phyloP scores from a whole-genome alignment of 371 early-diverging fungal genomes.

The Circinella umbellata region DNA sequence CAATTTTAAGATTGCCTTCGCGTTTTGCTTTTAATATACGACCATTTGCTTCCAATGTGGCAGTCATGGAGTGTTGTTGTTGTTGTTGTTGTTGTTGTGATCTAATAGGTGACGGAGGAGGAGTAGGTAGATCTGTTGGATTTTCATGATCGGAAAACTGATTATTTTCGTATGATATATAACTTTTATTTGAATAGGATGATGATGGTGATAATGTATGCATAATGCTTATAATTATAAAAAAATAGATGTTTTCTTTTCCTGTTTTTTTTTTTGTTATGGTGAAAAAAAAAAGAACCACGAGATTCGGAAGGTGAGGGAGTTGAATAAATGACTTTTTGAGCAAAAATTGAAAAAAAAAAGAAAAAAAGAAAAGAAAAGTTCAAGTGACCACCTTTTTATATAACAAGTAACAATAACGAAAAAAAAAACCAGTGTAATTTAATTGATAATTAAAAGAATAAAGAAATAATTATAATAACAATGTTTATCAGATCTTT shows the following conservation, averaged over 20 bases:
- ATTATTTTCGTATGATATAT: background rate
- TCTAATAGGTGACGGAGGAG: conserved; percentile 22
- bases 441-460: background rate
- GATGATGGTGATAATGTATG: background rate
- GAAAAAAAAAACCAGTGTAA: too few relatives aligned
- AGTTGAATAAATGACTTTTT: too few relatives aligned
- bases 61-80: conserved; percentile 1
- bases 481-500: conserved; percentile 5
- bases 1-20: conserved; percentile 38
- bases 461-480: background rate
- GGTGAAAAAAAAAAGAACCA: too few relatives aligned
- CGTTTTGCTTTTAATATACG: conserved; percentile 40
- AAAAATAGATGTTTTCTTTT: too few relatives aligned
- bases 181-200: too few relatives aligned
- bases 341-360: too few relatives aligned
- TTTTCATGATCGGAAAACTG: conserved; percentile 2
- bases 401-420: too few relatives aligned
- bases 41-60: conserved; percentile 27
- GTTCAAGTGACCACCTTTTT: too few relatives aligned
- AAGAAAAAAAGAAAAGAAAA: too few relatives aligned
- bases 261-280: too few relatives aligned
- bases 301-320: too few relatives aligned
- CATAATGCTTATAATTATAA: background rate
- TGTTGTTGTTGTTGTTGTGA: background rate
- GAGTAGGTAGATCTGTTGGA: conserved; percentile 16